Base-by-base conservation (phyloP, 208 protist genomes). In the Lotmaria passim region DNA sequence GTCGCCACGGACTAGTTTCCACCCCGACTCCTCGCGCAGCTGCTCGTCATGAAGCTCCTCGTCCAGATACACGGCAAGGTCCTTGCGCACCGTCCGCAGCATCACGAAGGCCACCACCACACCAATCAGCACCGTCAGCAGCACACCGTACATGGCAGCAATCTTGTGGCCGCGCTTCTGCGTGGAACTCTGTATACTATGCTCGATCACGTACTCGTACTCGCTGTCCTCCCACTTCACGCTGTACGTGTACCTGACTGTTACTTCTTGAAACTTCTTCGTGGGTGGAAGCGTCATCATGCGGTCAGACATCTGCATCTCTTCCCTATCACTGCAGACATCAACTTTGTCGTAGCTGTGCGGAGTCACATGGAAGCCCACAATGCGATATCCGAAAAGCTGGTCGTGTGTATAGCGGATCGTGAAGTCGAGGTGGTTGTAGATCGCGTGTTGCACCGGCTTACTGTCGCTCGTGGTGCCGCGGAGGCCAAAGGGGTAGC, bases 1-100 rank as follows among this genome's bases (percentile, higher is more conserved):
- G 75, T 99, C 98, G 21, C 96, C 97, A 59, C 94, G 85, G 10
- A 99, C 86, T 10, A 99, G 88, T 80, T 99, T 99, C 98, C 98
- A 99, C 23, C 87, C 83, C 7, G 56, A 65, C 46, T 69, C 67
- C 68, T 75, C 67, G 28, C 64, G 63, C 23, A 51, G 7, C 47
- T 65, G 63, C 19, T 38, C 24, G 5, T 91, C 61, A 62, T 84
- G 23, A 4, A 68, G 44, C 36, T 46, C 46, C n/a, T 92, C 73
- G 44, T 67, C 59, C 6, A 72, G 39, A 59, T 79, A 72, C 17
- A 66, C 24, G n/a, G 65, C 58, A n/a, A 79, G 59, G 55, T 79
- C 74, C 21, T 70, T 73, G 62, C 74, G 74, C 61, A 79, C 63
- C 33, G 74, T 74, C 6, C 68, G 67, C 59, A 73, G 46, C 47